Base-by-base conservation (phyloP, 306 rosid genomes). In the Cercis canadensis region DNA sequence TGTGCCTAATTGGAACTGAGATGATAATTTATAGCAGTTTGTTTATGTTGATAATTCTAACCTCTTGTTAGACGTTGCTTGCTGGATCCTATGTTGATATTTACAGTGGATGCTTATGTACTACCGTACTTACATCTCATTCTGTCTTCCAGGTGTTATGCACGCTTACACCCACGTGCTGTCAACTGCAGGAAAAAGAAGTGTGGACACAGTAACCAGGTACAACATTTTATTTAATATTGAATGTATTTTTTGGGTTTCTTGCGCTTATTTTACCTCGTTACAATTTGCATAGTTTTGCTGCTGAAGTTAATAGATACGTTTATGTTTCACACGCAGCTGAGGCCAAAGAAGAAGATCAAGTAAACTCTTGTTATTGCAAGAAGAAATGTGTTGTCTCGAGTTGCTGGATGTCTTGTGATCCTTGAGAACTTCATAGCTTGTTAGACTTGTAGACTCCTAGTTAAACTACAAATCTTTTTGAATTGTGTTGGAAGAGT, bases 191-290 rank as follows among this genome's bases (percentile, higher is more conserved):
- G 98, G 91, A 94, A 94, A 74, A 94, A 94, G 95, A 94, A 94
- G 85, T 94, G 98, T 78, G 98, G 98, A 36, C 98, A 94, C 89
- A 94, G 97, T 94, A 94, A 92, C 93, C 98, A 92, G 96, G 97
- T 87, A 55, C 13, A 6, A 7, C 36, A 21, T 31, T 64, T 7
- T 52, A 29, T 10, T 0, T 4, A 5, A 4, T 12, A 40, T 33
- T 19, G 29, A 24, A 24, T 24, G 29, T 24, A 24, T 29, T 10
- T 10, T 17, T 41, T 16, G 8, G 12, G 39, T 61, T 0, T 1
- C 21, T 29, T 67, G 36, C 36, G 4, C 7, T 19, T 34, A 6
- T 52, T 36, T 24, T 7, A 40, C 0, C 43, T 39, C 0, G 17
- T 9, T 52, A 4, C 0, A 18, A 5, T 55, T 0, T n/a, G 3